Percentiles rank a stretch among this genome's conserved stretches.
Conservation (phyloP, 2,329 filamentous ascomycete species). For the Diaporthe eres region DNA sequence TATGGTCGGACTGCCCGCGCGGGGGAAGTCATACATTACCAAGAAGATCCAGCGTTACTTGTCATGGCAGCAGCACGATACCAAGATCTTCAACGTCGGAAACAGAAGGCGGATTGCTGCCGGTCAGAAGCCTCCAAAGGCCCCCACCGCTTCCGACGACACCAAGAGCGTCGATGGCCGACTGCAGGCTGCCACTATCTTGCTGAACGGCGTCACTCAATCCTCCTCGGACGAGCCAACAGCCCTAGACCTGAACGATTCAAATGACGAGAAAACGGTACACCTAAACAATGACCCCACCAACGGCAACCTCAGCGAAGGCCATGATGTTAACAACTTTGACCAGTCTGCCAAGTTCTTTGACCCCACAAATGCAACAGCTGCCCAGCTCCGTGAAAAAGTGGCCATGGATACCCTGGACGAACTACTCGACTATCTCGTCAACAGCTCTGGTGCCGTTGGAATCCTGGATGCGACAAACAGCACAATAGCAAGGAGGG, state of each 20-base stretch:
- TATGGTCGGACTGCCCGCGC: constrained; percentile 96
- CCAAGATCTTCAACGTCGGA: constrained; percentile 96
- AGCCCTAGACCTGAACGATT: constrained; percentile 53
- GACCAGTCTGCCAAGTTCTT: constrained; percentile 96
- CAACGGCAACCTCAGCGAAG: constrained; percentile 30
- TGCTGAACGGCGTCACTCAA: constrained; percentile 67
- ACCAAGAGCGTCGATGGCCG: constrained; percentile 58
- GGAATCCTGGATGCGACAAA: constrained; percentile 98
- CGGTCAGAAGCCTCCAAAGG: constrained; percentile 58
- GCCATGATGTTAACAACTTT: constrained; percentile 59
- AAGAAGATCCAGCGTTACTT: constrained; percentile 97
- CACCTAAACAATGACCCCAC: constrained; percentile 30
- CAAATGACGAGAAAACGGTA: constrained; percentile 40
- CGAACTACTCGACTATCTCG: constrained; percentile 90
- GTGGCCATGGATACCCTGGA: constrained; percentile 93
- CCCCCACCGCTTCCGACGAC: constrained; percentile 49
- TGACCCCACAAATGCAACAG: constrained; percentile 87
- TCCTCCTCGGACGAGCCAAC: constrained; percentile 57
- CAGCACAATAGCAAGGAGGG: constrained; percentile 88
- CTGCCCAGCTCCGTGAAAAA: constrained; percentile 87
- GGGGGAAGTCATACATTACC: constrained; percentile 98
- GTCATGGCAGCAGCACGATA: constrained; percentile 97
- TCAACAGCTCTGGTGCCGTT: constrained; percentile 85
- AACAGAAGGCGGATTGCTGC: constrained; percentile 88
- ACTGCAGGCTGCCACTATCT: constrained; percentile 68